Evolutionary conservation across 768 basidiomycete genomes (phyloP).

Genomic region (Coprinopsis sp.): DNA sequence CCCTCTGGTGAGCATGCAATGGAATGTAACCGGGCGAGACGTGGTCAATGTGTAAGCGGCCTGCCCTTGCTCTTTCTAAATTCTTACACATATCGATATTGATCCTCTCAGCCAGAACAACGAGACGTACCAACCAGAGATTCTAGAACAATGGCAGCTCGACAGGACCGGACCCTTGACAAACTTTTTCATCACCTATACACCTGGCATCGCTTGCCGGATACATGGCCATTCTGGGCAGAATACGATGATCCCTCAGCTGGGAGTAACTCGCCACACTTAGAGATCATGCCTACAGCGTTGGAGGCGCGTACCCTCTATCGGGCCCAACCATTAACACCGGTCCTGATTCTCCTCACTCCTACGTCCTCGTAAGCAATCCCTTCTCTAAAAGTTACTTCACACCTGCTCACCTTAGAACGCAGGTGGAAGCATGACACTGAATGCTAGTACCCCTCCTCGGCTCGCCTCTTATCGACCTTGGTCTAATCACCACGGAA

Average conservation of each 20-base stretch:
- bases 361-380: conserved; percentile 6
- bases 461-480: conserved; percentile 22
- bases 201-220: conserved; percentile 27
- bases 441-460: conserved; percentile 14
- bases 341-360: not conserved
- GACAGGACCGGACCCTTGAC: conserved; percentile 20
- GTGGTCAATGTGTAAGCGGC: no score
- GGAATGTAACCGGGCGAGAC: no score
- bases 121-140: not conserved
- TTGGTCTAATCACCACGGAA: conserved; percentile 15
- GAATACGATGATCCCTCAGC: conserved; percentile 15
- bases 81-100: not conserved
- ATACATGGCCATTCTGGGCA: conserved; percentile 17
- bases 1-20: no score
- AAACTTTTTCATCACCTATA: conserved; percentile 32
- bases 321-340: not conserved
- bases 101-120: not conserved
- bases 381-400: not conserved
- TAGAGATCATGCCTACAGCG: conserved; percentile 5
- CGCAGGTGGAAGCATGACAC: not conserved
- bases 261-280: conserved; percentile 16
- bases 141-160: conserved; percentile 5
- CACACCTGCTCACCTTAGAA: not conserved
- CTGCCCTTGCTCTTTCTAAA: no score
- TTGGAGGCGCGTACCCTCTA: conserved; percentile 6